These are phyloP conservation scores for Amanita polypyramis DNA, from an alignment of 768 basidiomycete genomes.

Conservation along the genomic window DNA sequence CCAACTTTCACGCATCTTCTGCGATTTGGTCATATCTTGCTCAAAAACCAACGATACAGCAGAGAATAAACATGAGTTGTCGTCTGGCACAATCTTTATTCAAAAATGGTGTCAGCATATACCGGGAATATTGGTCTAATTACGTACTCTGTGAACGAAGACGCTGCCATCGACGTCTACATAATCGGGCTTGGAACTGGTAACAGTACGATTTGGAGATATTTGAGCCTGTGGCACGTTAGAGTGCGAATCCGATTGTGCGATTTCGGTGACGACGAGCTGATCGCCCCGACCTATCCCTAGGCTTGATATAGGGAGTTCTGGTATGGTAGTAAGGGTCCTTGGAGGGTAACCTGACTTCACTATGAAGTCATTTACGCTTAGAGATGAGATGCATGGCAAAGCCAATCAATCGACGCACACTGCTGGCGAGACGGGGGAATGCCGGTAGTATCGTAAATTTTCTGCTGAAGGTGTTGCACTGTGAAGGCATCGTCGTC, in stretches of 20 bases:
- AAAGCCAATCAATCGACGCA: constrained; percentile 27
- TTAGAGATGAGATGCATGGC: constrained; percentile 3
- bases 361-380: constrained; percentile 30
- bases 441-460: constrained; percentile 59
- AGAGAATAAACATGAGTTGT: constrained; percentile 93
- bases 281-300: constrained; percentile 76
- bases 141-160: constrained; percentile 60
- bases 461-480: constrained; percentile 63
- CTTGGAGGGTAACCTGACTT: constrained; percentile 83
- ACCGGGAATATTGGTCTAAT: not conserved
- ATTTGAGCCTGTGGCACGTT: not conserved
- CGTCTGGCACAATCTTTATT: constrained; percentile 80
- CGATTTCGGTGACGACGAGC: constrained; percentile 58
- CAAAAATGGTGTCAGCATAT: not conserved
- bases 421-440: constrained; percentile 68
- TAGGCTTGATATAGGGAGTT: constrained; percentile 65
- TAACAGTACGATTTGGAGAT: not conserved
- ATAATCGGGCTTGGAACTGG: constrained; percentile 33
- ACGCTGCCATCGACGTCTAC: constrained; percentile 55
- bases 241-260: constrained; percentile 10
- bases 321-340: constrained; percentile 57
- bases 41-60: constrained; percentile 79
- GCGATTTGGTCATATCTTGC: constrained; percentile 66
- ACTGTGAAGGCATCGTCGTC: constrained; percentile 46
- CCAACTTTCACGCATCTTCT: constrained; percentile 64